These are phyloP conservation scores for Byssothecium circinans DNA, from an alignment of 2,329 filamentous ascomycete genomes.

Conservation along the genomic window DNA sequence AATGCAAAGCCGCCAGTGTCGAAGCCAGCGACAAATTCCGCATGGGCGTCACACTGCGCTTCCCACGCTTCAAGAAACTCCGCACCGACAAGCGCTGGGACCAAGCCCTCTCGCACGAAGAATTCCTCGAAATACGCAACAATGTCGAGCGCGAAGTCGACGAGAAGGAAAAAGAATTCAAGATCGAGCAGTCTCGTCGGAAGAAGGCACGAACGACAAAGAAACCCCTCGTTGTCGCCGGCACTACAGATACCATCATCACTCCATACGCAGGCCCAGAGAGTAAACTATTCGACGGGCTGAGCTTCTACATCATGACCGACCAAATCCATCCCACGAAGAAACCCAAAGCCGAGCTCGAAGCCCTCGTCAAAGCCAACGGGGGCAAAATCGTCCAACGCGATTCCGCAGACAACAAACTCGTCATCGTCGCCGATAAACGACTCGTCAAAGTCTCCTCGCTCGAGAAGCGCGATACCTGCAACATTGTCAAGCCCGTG, in stretches of 20 bases:
- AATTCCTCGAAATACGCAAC: conserved; percentile 72
- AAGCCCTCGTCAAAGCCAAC: conserved; percentile 78
- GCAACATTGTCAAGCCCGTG: conserved; percentile 73
- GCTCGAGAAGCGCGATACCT: conserved; percentile 69
- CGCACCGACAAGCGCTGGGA: conserved; percentile 85
- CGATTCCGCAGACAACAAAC: conserved; percentile 62
- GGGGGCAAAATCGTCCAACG: conserved; percentile 80
- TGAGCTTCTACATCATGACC: conserved; percentile 82
- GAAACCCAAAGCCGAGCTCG: conserved; percentile 76
- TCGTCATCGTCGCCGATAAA: conserved; percentile 78
- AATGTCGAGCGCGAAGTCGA: conserved; percentile 70
- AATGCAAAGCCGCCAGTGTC: conserved; percentile 84
- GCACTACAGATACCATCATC: conserved; percentile 51
- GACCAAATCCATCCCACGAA: conserved; percentile 71
- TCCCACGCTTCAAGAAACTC: conserved; percentile 83
- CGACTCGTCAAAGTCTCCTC: conserved; percentile 79
- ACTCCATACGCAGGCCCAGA: conserved; percentile 59
- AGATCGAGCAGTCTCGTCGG: conserved; percentile 68
- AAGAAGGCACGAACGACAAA: conserved; percentile 63
- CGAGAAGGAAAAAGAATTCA: conserved; percentile 70
- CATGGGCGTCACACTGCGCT: conserved; percentile 76
- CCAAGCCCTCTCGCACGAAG: conserved; percentile 73
- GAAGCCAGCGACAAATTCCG: conserved; percentile 76
- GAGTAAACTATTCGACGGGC: conserved; percentile 70
- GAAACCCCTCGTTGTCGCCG: conserved; percentile 73